Evolutionary conservation across 1,139 yeast genomes (phyloP).

Genomic region (Pneumocystis jirovecii): DNA sequence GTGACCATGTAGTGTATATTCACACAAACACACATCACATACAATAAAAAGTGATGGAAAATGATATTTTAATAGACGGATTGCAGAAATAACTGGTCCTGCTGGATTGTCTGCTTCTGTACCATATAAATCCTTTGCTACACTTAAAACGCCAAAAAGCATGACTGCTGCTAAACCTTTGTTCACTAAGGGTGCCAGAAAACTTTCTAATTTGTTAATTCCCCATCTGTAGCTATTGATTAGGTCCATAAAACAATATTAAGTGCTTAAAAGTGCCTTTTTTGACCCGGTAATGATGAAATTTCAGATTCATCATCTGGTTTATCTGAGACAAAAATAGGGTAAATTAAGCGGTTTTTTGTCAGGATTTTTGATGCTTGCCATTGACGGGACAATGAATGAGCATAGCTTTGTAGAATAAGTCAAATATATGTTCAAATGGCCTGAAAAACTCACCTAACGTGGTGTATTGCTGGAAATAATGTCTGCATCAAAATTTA

Average conservation of each 20-base stretch:
- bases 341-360: slow-evolving; percentile 63
- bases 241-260: background rate
- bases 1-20: slow-evolving; percentile 91
- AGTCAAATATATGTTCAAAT: slow-evolving; percentile 21
- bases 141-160: slow-evolving; percentile 80
- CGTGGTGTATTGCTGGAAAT: background rate
- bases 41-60: slow-evolving; percentile 76
- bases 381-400: slow-evolving; percentile 81
- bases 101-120: slow-evolving; percentile 91
- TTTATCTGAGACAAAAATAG: slow-evolving; percentile 68
- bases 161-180: slow-evolving; percentile 81
- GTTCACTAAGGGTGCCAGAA: slow-evolving; percentile 48
- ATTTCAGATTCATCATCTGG: slow-evolving; percentile 68
- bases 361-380: slow-evolving; percentile 70
- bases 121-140: slow-evolving; percentile 65
- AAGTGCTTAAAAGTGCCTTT: slow-evolving; percentile 27
- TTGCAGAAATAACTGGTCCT: slow-evolving; percentile 81
- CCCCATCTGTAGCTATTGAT: slow-evolving; percentile 36
- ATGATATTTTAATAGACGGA: slow-evolving; percentile 42
- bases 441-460: background rate
- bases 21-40: slow-evolving; percentile 95
- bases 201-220: slow-evolving; percentile 59
- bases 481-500: background rate
- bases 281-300: slow-evolving; percentile 72
- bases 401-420: slow-evolving; percentile 44